Evolutionary conservation across 1,284 basidiomycete species (phyloP).

Genomic region (Leccinum colubrinum): DNA sequence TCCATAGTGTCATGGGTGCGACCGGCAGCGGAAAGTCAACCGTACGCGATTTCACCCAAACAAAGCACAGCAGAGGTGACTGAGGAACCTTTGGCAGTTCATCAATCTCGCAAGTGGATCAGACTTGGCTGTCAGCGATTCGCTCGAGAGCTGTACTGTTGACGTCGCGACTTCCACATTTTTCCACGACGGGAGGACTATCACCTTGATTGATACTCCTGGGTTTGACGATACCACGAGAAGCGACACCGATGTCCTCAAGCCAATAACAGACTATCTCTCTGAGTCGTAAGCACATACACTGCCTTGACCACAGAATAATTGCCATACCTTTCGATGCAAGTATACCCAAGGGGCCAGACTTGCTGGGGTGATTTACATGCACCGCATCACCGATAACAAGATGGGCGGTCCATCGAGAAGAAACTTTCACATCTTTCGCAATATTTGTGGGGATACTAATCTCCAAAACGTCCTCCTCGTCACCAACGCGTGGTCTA

Average conservation of each 20-base stretch:
- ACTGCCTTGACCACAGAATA: neutral
- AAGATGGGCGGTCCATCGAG: conserved; percentile 47
- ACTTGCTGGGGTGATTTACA: conserved; percentile 50
- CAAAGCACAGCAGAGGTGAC: neutral
- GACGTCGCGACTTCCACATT: conserved; percentile 31
- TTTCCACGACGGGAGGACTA: conserved; percentile 20
- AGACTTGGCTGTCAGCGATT: conserved; percentile 27
- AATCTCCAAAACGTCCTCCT: conserved; percentile 45
- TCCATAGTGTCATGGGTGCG: conserved; percentile 41
- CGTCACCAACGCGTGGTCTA: conserved; percentile 50
- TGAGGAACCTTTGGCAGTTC: conserved; percentile 21
- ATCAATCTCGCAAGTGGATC: conserved; percentile 35
- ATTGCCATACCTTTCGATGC: neutral
- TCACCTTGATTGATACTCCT: conserved; percentile 37
- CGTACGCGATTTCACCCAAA: conserved; percentile 24
- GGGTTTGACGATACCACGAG: conserved; percentile 39
- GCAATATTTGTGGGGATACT: conserved; percentile 48
- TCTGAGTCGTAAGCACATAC: conserved; percentile 24
- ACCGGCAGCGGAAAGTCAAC: conserved; percentile 45
- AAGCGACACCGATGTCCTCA: conserved; percentile 36
- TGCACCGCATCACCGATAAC: conserved; percentile 51
- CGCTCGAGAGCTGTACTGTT: conserved; percentile 35
- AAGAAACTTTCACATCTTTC: conserved; percentile 48
- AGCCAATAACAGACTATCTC: conserved; percentile 32
- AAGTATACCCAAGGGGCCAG: conserved; percentile 38